These are phyloP conservation scores for Peronospora destructor DNA, from an alignment of 352 stramenopile genomes.

Conservation along the genomic window DNA sequence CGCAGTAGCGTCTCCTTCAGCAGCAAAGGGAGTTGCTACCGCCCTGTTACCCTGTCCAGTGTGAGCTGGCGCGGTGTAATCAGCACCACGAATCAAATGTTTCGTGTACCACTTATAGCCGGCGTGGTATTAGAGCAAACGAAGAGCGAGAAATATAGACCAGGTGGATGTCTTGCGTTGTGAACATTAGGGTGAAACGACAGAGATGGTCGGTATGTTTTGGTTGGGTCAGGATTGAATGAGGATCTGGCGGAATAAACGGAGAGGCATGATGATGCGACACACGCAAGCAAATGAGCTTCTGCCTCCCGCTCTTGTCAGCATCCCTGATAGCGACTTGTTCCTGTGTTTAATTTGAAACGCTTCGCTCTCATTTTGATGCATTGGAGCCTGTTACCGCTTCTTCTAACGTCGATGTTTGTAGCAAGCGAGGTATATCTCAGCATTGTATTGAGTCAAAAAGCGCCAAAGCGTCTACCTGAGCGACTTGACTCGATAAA, in stretches of 20 bases:
- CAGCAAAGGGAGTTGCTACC: conserved; percentile 56
- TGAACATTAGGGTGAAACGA: conserved; percentile 18
- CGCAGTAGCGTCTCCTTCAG: conserved; percentile 21
- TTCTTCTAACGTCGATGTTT: background rate
- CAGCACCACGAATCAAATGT: conserved; percentile 24
- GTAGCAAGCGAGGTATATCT: background rate
- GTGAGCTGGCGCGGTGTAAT: conserved; percentile 22
- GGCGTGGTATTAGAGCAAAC: conserved; percentile 7
- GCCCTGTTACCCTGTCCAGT: conserved; percentile 28
- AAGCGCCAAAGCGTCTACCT: conserved; percentile 22
- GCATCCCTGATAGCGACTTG: conserved; percentile 8
- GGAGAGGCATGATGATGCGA: conserved; percentile 1
- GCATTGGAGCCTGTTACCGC: background rate
- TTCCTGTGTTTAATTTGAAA: conserved; percentile 31
- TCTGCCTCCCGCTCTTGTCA: conserved; percentile 1
- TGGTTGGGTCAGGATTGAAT: conserved; percentile 17
- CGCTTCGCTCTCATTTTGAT: conserved; percentile 1
- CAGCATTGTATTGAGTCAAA: conserved; percentile 4
- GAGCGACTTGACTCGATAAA: conserved; percentile 68
- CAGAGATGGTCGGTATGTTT: conserved; percentile 31
- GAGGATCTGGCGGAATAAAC: conserved; percentile 3
- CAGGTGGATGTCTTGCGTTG: conserved; percentile 16
- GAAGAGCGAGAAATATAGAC: conserved; percentile 13
- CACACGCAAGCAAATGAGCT: conserved; percentile 2
- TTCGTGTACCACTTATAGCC: conserved; percentile 17